Conservation (phyloP, 176 grass and related monocot species). For the Canna indica region DNA sequence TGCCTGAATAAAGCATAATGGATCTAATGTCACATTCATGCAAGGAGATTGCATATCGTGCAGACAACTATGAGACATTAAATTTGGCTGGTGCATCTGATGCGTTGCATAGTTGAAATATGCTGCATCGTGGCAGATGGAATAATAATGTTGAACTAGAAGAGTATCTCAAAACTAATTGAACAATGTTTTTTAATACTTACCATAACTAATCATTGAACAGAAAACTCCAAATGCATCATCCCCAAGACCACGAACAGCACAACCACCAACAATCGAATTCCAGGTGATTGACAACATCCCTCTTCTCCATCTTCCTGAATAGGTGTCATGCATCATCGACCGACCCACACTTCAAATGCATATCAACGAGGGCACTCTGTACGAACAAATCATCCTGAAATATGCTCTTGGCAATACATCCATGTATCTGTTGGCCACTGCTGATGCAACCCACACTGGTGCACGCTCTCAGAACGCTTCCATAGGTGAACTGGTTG, state of each 20-base stretch:
- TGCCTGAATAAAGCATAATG: no score
- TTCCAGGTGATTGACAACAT: conserved; percentile 75
- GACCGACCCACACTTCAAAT: conserved; percentile 47
- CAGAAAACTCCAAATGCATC: conserved; percentile 39
- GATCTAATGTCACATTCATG: no score
- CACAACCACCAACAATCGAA: conserved; percentile 54
- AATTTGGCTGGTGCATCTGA: neutral
- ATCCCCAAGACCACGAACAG: conserved; percentile 26
- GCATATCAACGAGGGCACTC: conserved; percentile 67
- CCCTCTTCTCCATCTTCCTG: conserved; percentile 40
- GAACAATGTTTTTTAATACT: no score
- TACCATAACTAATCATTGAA: conserved; percentile 63
- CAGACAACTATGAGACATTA: neutral
- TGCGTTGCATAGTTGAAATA: neutral
- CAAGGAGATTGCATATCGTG: neutral
- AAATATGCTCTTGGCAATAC: conserved; percentile 43
- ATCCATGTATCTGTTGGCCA: conserved; percentile 58
- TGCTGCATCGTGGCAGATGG: neutral
- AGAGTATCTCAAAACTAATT: neutral
- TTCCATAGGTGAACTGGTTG: conserved; percentile 81
- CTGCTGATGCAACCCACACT: conserved; percentile 28
- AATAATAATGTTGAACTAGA: neutral
- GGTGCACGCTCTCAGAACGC: conserved; percentile 29
- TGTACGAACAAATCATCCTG: conserved; percentile 61
- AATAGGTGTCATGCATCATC: conserved; percentile 39